Evolutionary conservation across 2,329 filamentous ascomycete genomes (phyloP), one percentile per base, ranked within the genome.

Genomic region (Claviceps fusiformis): DNA sequence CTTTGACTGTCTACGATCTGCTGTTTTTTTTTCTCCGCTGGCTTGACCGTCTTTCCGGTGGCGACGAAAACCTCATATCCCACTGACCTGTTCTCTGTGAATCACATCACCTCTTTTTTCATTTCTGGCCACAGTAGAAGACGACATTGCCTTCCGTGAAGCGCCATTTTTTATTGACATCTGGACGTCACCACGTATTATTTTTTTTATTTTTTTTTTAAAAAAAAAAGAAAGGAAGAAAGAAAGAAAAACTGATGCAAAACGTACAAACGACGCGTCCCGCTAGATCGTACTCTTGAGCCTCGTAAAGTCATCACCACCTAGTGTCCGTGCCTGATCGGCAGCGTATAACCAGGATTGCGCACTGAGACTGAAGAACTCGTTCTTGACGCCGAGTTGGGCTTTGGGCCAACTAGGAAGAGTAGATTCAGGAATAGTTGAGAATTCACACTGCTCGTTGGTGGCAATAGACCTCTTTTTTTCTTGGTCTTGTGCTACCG

Each of bases 51-150:
- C 53, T 24, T 45, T 17, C 47, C 48, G 49, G 43, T 49, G 45
- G 47, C 46, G 50, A 53, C 46, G 52, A n/a, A 53, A 3, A 35
- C 33, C 41, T 39, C 37, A 27, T 51, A 19, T 39, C 47, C 29
- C 45, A 46, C 48, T 55, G 49, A 53, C 37, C 39, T 54, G 55
- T 39, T 53, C 24, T 53, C 47, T 54, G 60, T 61, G 59, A 61
- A 53, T 27, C 47, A 46, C 50, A 46, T 56, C 59, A 54, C 56
- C 57, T 37, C 47, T 52, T 52, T 59, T 59, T 55, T 55, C 41
- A 19, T 57, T 54, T 55, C 49, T 54, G 56, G 53, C 54, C 55
- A 56, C 56, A 62, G 60, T 62, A 62, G 58, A 61, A 59, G 59
- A 58, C 43, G 54, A 51, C 51, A 47, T 55, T 55, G 55, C 52